Conservation (phyloP, 2,329 filamentous ascomycete genomes). For the Thielaviopsis euricoi region DNA sequence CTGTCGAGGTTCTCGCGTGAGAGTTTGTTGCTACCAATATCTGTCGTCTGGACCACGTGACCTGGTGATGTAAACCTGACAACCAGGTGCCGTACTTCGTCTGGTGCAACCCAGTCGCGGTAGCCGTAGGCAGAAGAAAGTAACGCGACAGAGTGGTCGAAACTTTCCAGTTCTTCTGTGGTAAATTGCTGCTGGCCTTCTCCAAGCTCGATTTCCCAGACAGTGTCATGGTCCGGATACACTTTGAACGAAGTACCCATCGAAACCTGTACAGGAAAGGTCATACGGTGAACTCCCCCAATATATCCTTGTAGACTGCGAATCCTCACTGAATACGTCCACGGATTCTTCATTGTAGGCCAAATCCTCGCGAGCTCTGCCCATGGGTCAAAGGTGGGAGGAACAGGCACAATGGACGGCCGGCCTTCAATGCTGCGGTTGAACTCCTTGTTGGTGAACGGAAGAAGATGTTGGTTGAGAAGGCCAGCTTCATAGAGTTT, state of each 20-base stretch:
- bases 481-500: slow-evolving; percentile 53
- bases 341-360: slow-evolving; percentile 16
- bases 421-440: slow-evolving; percentile 22
- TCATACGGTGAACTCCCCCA: slow-evolving; percentile 24
- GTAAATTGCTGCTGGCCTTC: not conserved
- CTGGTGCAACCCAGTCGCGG: not conserved
- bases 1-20: slow-evolving; percentile 15
- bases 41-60: not conserved
- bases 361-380: slow-evolving; percentile 25
- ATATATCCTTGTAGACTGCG: slow-evolving; percentile 18
- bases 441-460: slow-evolving; percentile 30
- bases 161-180: slow-evolving; percentile 14
- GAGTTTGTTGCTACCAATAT: not conserved
- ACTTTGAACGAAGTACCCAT: slow-evolving; percentile 22
- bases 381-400: slow-evolving; percentile 31
- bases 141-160: slow-evolving; percentile 15
- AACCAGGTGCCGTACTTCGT: not conserved
- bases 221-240: slow-evolving; percentile 22
- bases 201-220: slow-evolving; percentile 23
- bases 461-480: slow-evolving; percentile 64
- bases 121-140: slow-evolving; percentile 5
- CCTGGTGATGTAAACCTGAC: slow-evolving; percentile 2
- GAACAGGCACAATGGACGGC: slow-evolving; percentile 20
- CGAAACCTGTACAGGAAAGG: slow-evolving; percentile 27
- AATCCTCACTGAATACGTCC: slow-evolving; percentile 20